A percentile compares a stretch with the other conserved stretches of the same genome.
These are phyloP conservation scores for Penicillium polonicum DNA, from an alignment of 2,329 filamentous ascomycete genomes.

Conservation along the genomic window DNA sequence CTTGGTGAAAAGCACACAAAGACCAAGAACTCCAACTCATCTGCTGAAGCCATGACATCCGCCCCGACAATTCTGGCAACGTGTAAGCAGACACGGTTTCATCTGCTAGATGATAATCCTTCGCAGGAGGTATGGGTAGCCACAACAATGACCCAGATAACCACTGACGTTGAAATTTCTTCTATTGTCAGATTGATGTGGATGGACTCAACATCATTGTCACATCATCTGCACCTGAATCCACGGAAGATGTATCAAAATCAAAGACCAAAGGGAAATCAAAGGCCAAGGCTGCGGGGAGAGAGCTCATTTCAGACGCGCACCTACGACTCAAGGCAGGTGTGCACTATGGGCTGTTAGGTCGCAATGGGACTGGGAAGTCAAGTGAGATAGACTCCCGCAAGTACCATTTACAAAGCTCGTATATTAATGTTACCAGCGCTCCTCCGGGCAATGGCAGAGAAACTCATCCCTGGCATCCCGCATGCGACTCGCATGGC, in stretches of 20 bases:
- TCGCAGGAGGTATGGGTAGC: slow-evolving; percentile 49
- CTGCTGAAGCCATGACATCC: slow-evolving; percentile 9
- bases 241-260: slow-evolving; percentile 22
- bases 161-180: neutral
- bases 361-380: slow-evolving; percentile 79
- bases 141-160: neutral
- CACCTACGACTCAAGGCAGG: slow-evolving; percentile 71
- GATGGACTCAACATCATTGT: slow-evolving; percentile 72
- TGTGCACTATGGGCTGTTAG: slow-evolving; percentile 73
- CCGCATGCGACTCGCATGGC: slow-evolving; percentile 64
- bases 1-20: neutral
- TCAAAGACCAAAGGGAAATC: slow-evolving; percentile 41
- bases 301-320: slow-evolving; percentile 68
- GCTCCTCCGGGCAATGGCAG: slow-evolving; percentile 70
- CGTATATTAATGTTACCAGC: slow-evolving; percentile 45
- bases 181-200: slow-evolving; percentile 58
- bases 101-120: slow-evolving; percentile 56
- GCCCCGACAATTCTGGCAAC: slow-evolving; percentile 54
- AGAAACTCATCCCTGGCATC: slow-evolving; percentile 76
- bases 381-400: slow-evolving; percentile 55
- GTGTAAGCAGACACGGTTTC: slow-evolving; percentile 67
- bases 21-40: too few species aligned
- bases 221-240: slow-evolving; percentile 39
- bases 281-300: slow-evolving; percentile 53
- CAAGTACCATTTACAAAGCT: neutral